A percentile compares a stretch with the other conserved stretches of the same genome.
These are phyloP conservation scores for Themeda triandra DNA, from an alignment of 176 grass and related monocot genomes.

Conservation along the genomic window DNA sequence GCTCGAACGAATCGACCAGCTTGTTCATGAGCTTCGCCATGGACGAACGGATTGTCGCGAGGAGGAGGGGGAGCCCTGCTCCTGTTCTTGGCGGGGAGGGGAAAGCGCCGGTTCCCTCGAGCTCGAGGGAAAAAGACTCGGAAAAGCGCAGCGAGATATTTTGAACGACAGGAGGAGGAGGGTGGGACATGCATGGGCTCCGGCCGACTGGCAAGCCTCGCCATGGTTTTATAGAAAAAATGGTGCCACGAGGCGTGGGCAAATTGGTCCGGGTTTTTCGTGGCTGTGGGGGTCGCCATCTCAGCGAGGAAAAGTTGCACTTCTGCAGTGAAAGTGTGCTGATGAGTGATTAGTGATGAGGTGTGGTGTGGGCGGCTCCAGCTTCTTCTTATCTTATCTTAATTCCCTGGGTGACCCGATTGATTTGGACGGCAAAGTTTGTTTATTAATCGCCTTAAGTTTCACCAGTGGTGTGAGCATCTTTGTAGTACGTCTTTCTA, in stretches of 20 bases:
- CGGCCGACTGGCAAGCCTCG: neutral
- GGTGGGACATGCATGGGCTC: neutral
- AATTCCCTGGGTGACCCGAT: too few relatives aligned
- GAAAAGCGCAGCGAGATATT: constrained; percentile 13
- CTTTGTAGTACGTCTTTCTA: too few relatives aligned
- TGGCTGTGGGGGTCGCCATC: neutral
- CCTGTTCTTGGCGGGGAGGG: neutral
- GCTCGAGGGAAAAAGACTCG: constrained; percentile 7
- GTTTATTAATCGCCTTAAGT: too few relatives aligned
- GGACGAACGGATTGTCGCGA: neutral
- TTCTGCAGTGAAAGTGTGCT: neutral
- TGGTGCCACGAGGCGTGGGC: neutral
- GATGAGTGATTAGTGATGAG: too few relatives aligned
- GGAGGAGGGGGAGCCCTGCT: neutral
- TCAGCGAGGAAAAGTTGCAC: neutral
- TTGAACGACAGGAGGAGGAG: neutral
- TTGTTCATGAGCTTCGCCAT: constrained; percentile 23
- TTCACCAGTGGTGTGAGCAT: too few relatives aligned
- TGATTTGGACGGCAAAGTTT: too few relatives aligned
- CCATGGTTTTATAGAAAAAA: neutral
- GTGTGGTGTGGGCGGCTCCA: too few relatives aligned
- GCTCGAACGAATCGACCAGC: constrained; percentile 12
- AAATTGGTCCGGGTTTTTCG: neutral
- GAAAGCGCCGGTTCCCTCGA: neutral
- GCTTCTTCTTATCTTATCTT: too few relatives aligned